Percentiles rank a stretch among this genome's conserved stretches.
These are phyloP conservation scores for Arthroderma sp. DNA, from an alignment of 2,329 filamentous ascomycete species.

Conservation along the genomic window DNA sequence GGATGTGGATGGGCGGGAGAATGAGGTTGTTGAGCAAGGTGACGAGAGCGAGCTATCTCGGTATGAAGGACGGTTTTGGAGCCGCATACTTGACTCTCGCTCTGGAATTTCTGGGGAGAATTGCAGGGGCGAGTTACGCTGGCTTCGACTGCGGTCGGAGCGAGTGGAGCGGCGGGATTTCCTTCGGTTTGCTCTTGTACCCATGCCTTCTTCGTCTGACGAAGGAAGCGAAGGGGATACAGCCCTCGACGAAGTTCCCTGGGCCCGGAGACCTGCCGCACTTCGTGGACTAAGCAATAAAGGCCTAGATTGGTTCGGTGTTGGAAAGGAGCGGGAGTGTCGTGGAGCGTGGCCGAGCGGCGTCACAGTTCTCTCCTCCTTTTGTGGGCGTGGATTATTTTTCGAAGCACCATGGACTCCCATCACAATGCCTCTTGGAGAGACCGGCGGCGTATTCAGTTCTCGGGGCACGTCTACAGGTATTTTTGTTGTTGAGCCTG, in stretches of 20 bases:
- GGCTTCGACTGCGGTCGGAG: background rate
- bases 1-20: background rate
- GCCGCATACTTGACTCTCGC: no score
- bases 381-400: no score
- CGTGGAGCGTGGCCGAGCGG: background rate
- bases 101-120: no score
- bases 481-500: no score
- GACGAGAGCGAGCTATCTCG: background rate
- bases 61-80: no score
- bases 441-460: no score
- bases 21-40: constrained; percentile 1
- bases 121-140: background rate
- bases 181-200: constrained; percentile 5
- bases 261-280: constrained; percentile 1
- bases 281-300: constrained; percentile 2
- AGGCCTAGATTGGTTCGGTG: background rate
- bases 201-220: constrained; percentile 27
- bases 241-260: constrained; percentile 9
- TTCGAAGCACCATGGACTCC: no score
- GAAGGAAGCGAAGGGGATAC: constrained; percentile 26
- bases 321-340: constrained; percentile 1
- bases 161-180: constrained; percentile 2
- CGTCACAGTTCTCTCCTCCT: background rate
- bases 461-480: no score
- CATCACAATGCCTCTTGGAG: no score